These are phyloP conservation scores for Blastomyces emzantsi DNA, from an alignment of 2,329 filamentous ascomycete species.

Conservation along the genomic window DNA sequence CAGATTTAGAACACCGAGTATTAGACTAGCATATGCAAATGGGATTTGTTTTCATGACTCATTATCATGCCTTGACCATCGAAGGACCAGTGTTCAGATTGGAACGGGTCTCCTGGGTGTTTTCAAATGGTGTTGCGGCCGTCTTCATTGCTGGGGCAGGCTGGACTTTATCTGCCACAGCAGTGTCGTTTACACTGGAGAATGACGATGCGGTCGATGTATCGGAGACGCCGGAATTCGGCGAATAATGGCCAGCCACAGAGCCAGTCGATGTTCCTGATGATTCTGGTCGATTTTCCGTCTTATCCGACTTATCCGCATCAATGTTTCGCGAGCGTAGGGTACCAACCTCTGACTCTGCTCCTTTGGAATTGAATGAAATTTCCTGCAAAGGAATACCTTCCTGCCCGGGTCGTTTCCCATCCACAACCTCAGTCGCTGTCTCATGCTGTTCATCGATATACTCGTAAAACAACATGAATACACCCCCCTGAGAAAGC, in stretches of 20 bases:
- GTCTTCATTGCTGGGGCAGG: constrained; percentile 7
- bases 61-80: constrained; percentile 11
- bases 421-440: constrained; percentile 17
- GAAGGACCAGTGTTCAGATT: constrained; percentile 6
- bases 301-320: background rate
- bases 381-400: constrained; percentile 11
- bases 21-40: constrained; percentile 7
- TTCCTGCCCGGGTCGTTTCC: constrained; percentile 20
- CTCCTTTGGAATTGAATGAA: background rate
- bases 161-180: constrained; percentile 1
- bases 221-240: constrained; percentile 6
- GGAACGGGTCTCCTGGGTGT: background rate
- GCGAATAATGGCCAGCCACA: background rate
- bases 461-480: constrained; percentile 95
- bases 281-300: background rate
- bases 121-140: background rate
- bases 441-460: constrained; percentile 37
- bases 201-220: constrained; percentile 4
- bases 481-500: constrained; percentile 68
- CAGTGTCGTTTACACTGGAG: background rate
- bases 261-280: constrained; percentile 1
- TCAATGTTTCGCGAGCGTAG: background rate
- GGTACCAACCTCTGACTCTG: background rate
- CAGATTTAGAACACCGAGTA: background rate
- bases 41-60: constrained; percentile 11